Base-by-base conservation (phyloP, 129 eudicot species). In the Chrysanthemum makinoi region DNA sequence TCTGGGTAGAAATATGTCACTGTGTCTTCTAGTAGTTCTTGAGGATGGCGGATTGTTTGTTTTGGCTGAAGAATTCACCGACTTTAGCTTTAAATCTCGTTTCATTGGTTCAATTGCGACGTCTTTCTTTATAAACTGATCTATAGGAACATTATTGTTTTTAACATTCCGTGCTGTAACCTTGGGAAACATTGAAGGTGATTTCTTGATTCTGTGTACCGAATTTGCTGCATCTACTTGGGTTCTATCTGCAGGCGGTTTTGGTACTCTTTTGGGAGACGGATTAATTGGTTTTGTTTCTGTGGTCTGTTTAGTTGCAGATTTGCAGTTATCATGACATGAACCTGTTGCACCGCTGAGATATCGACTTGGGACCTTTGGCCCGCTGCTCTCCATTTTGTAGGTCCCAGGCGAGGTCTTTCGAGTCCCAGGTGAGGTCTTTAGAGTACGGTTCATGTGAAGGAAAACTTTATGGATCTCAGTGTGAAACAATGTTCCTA, bases 321-420 rank as follows among this genome's bases (percentile, higher is more conserved):
- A 64, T 73, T 91, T 91, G 89, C 98, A 91, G 13, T 74, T 48
- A 75, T 91, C 91, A 78, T 91, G 96, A 78, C 96, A 85, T 47
- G 98, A 91, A 67, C 80, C 80, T 0, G 64, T 19, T 62, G 89
- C 80, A 72, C 72, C 80, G 17, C 73, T 75, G 78, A 81, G 91
- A 78, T 84, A 88, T 76, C 83, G 83, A 18, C 96, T 84, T 35
- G 22, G 46, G 47, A 70, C 74, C 35, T 74, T 79, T 17, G 83
- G 64, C 62, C 57, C 63, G 1, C 39, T 66, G 15, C 55, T 50
- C 64, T 77, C 70, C 79, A 62, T 74, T 63, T 44, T 68, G 22
- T 58, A 35, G 70, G 69, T 75, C 52, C 76, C 77, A 18, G 83
- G 73, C 39, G 92, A 75, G 54, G 43, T 67, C 57, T 80, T 84